These are phyloP conservation scores for Dothiorella sarmentorum DNA, from an alignment of 2,329 filamentous ascomycete genomes.

Conservation along the genomic window DNA sequence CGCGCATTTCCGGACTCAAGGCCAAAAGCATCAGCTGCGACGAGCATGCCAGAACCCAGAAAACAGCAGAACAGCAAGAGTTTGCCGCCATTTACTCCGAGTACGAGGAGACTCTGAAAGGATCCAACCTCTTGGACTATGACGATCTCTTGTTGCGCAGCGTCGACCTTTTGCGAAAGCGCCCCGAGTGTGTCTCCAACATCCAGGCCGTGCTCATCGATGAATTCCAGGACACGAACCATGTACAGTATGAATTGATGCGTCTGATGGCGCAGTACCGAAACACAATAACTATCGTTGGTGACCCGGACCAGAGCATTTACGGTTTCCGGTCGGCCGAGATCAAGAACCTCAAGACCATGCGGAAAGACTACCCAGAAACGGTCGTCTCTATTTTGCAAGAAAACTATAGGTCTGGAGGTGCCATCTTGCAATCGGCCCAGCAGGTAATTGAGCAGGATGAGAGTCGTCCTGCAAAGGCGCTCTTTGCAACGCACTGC, in stretches of 20 bases:
- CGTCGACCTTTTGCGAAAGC: constrained; percentile 68
- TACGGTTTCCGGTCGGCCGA: constrained; percentile 95
- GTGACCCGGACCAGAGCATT: constrained; percentile 96
- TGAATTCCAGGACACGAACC: constrained; percentile 96
- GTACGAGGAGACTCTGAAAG: constrained; percentile 72
- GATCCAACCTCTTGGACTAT: constrained; percentile 85
- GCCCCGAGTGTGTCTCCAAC: constrained; percentile 80
- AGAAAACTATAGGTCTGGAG: constrained; percentile 92
- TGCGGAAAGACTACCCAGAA: constrained; percentile 71
- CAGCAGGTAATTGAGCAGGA: constrained; percentile 90
- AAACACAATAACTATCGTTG: constrained; percentile 85
- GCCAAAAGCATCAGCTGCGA: constrained; percentile 51
- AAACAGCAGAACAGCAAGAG: constrained; percentile 56
- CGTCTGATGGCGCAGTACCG: constrained; percentile 71
- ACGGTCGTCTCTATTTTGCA: constrained; percentile 82
- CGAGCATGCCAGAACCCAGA: constrained; percentile 40
- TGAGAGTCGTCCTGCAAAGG: constrained; percentile 72
- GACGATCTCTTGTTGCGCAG: constrained; percentile 87
- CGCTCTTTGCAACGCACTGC: constrained; percentile 73
- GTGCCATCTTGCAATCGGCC: constrained; percentile 74
- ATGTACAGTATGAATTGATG: constrained; percentile 94
- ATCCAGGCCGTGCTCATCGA: constrained; percentile 91
- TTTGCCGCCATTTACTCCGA: constrained; percentile 66
- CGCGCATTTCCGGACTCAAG: constrained; percentile 68
- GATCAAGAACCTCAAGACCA: constrained; percentile 77